These are phyloP conservation scores for Thalassiosira allenii DNA, from an alignment of 352 stramenopile species.

Conservation along the genomic window DNA sequence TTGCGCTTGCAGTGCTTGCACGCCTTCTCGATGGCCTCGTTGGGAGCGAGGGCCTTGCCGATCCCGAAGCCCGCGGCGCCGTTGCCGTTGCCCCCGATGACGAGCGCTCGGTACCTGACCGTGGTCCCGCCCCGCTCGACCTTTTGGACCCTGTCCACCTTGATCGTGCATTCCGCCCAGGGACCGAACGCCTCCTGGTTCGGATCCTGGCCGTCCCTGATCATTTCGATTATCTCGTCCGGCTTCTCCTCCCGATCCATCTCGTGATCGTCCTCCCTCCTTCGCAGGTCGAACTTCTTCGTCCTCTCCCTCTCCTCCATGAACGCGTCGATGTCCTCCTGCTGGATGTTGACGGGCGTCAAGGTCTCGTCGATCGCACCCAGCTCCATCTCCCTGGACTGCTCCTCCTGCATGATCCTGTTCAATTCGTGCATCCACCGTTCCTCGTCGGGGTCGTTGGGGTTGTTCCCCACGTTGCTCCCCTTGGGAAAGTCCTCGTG, in stretches of 20 bases:
- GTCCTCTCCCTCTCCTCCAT: conserved; percentile 53
- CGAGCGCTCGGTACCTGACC: conserved; percentile 91
- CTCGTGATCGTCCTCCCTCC: conserved; percentile 46
- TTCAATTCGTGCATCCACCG: conserved; percentile 54
- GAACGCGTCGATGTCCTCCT: conserved; percentile 47
- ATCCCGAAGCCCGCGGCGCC: conserved; percentile 93
- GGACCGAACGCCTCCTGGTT: conserved; percentile 65
- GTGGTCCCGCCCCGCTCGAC: conserved; percentile 92
- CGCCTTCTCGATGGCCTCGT: conserved; percentile 90
- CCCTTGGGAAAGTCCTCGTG: conserved; percentile 65
- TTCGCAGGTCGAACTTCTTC: conserved; percentile 42
- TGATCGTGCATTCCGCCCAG: conserved; percentile 84
- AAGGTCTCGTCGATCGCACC: conserved; percentile 53
- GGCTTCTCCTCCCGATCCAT: conserved; percentile 58
- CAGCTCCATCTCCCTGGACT: conserved; percentile 51
- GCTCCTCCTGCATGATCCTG: conserved; percentile 50
- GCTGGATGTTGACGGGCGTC: conserved; percentile 36
- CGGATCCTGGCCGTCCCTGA: conserved; percentile 56
- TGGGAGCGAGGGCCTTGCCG: conserved; percentile 90
- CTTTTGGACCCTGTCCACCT: conserved; percentile 84
- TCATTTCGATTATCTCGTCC: conserved; percentile 64
- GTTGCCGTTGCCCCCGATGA: conserved; percentile 93
- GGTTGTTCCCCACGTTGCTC: conserved; percentile 64
- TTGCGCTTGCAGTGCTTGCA: conserved; percentile 92
- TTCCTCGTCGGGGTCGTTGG: conserved; percentile 52